Percentiles rank a stretch among this genome's conserved stretches.
Evolutionary conservation across 306 rosid species (phyloP).

Genomic region (Lagenaria siceraria): DNA sequence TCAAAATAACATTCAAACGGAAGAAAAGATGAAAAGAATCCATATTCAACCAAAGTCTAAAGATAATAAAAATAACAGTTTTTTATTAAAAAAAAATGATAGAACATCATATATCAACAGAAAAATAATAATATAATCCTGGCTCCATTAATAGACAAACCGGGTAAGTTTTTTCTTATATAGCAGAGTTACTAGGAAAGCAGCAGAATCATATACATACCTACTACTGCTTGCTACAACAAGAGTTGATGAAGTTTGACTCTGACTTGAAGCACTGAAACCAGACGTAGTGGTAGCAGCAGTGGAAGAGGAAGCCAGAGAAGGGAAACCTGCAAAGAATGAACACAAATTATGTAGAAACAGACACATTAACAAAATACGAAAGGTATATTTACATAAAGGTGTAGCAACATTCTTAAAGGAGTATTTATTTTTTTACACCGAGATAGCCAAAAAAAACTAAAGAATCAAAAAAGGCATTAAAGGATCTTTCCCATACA

Average conservation of each 20-base stretch:
- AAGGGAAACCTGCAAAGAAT: constrained; percentile 32
- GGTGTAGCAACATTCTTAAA: neutral
- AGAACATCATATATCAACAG: too few relatives aligned
- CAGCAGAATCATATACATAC: constrained; percentile 24
- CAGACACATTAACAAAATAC: neutral
- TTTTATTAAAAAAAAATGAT: too few relatives aligned
- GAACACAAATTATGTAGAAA: neutral
- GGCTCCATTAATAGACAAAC: neutral
- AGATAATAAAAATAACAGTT: too few relatives aligned
- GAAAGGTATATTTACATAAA: neutral
- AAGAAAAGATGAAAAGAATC: too few relatives aligned
- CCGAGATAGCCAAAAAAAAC: neutral
- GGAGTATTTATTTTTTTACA: neutral
- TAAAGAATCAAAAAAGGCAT: too few relatives aligned
- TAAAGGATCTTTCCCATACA: neutral
- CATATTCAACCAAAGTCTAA: too few relatives aligned
- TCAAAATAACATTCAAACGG: neutral
- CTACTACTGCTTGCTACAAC: constrained; percentile 65
- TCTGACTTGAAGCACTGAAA: constrained; percentile 34
- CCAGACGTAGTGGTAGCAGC: constrained; percentile 37
- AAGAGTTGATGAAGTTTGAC: constrained; percentile 43
- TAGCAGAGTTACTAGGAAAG: neutral
- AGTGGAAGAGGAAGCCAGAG: constrained; percentile 25
- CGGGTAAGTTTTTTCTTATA: neutral
- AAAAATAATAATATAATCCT: neutral